phyloP scores from a whole-genome alignment of 805 yeast species.

The Candida pseudofarinosa region DNA sequence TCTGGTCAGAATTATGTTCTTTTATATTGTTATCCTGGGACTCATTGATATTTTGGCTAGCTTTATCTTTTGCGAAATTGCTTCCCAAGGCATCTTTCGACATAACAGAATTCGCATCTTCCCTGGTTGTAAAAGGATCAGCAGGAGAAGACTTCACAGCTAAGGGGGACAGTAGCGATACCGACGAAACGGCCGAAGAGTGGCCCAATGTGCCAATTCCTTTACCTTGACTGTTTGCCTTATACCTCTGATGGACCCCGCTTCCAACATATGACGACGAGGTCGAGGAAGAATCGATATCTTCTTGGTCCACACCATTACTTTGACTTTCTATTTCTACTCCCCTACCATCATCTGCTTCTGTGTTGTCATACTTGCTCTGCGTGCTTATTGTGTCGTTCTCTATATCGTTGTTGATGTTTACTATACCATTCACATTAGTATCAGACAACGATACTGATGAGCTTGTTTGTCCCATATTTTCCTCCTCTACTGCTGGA shows the following conservation, averaged over 20 bases:
- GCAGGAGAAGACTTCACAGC: constrained; percentile 45
- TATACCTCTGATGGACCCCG: neutral
- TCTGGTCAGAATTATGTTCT: neutral
- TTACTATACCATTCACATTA: neutral
- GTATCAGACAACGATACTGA: neutral
- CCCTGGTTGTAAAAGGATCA: constrained; percentile 47
- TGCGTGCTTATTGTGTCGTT: neutral
- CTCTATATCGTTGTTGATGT: neutral
- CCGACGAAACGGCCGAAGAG: constrained; percentile 13
- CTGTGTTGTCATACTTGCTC: neutral
- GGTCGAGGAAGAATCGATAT: neutral
- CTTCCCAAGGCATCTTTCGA: constrained; percentile 16
- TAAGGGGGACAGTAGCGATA: constrained; percentile 32
- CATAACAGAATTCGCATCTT: constrained; percentile 42
- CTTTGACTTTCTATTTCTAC: neutral
- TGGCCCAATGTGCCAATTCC: constrained; percentile 1
- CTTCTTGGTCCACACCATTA: neutral
- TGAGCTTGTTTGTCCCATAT: neutral
- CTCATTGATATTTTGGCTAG: neutral
- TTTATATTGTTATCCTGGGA: neutral
- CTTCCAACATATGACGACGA: neutral
- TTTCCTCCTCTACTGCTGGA: neutral
- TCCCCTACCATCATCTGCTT: neutral
- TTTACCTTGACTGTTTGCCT: constrained; percentile 1
- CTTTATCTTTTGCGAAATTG: neutral